A percentile compares a stretch with the other conserved stretches of the same genome.
phyloP scores from a whole-genome alignment of 192 early-diverging fungal genomes.

The Podila epicladia region DNA sequence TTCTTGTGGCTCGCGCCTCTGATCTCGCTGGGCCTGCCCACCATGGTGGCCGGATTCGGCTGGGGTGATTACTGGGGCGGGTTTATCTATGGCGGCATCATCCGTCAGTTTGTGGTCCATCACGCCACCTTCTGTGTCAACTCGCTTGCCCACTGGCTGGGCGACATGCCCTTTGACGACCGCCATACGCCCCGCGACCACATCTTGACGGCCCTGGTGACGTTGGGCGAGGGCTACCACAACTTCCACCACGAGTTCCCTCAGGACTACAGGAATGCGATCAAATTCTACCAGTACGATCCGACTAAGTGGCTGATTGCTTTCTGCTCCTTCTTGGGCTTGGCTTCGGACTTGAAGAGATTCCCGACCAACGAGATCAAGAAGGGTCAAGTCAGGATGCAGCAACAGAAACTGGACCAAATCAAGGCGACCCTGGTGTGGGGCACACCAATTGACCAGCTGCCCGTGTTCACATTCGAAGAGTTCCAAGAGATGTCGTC shows the following conservation, averaged over 20 bases:
- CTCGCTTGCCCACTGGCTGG: slow-evolving; percentile 82
- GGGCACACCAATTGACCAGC: slow-evolving; percentile 73
- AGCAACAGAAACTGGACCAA: slow-evolving; percentile 74
- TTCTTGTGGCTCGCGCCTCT: slow-evolving; percentile 74
- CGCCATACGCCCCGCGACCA: slow-evolving; percentile 85
- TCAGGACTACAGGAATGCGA: slow-evolving; percentile 87
- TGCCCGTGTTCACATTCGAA: slow-evolving; percentile 75
- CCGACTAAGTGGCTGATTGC: slow-evolving; percentile 89
- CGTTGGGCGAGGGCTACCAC: slow-evolving; percentile 86
- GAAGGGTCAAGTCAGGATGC: slow-evolving; percentile 84
- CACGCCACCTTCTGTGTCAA: slow-evolving; percentile 91
- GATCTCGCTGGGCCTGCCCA: slow-evolving; percentile 81
- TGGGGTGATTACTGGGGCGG: slow-evolving; percentile 86
- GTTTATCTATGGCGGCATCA: slow-evolving; percentile 77
- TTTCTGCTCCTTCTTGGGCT: slow-evolving; percentile 62
- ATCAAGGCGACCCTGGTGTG: slow-evolving; percentile 72
- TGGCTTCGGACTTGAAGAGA: slow-evolving; percentile 76
- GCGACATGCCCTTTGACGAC: slow-evolving; percentile 82
- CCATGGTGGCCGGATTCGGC: slow-evolving; percentile 77
- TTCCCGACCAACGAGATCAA: slow-evolving; percentile 84
- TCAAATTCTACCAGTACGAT: slow-evolving; percentile 80
- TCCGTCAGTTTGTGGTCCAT: slow-evolving; percentile 77
- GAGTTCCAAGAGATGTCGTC: slow-evolving; percentile 72
- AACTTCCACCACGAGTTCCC: slow-evolving; percentile 93
- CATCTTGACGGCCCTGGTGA: slow-evolving; percentile 81